phyloP scores from a whole-genome alignment of 441 rosid species.

The Adansonia rubrostipa region DNA sequence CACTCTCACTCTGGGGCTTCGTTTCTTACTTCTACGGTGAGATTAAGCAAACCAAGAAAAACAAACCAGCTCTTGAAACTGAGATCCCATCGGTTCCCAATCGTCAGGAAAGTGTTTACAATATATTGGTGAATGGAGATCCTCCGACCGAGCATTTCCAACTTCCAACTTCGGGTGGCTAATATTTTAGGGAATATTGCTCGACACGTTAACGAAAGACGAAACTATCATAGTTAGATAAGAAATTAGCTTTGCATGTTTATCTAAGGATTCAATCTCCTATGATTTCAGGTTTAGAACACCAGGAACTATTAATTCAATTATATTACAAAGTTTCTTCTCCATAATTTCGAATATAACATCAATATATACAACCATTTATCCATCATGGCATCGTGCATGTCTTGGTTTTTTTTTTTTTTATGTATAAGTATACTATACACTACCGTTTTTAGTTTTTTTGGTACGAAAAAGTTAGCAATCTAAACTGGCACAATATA shows the following conservation, averaged over 20 bases:
- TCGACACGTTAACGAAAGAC: neutral
- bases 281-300: neutral
- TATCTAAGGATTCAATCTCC: neutral
- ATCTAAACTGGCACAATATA: neutral
- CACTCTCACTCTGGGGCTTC: slow-evolving; percentile 68
- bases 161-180: neutral
- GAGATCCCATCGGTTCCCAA: slow-evolving; percentile 16
- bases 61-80: neutral
- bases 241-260: neutral
- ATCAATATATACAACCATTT: neutral
- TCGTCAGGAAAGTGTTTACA: neutral
- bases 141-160: neutral
- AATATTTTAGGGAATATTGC: neutral
- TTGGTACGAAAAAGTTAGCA: neutral
- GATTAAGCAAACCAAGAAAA: slow-evolving; percentile 35
- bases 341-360: neutral
- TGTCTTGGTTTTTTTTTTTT: neutral
- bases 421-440: neutral
- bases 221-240: neutral
- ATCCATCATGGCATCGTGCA: neutral
- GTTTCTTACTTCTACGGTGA: slow-evolving; percentile 66
- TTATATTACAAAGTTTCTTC: neutral
- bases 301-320: neutral
- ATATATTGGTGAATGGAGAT: neutral
- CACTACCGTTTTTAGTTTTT: neutral